Percentiles rank a stretch among this genome's conserved stretches.
phyloP scores from a whole-genome alignment of 2,329 filamentous ascomycete species.

The Orbilia brochopaga region DNA sequence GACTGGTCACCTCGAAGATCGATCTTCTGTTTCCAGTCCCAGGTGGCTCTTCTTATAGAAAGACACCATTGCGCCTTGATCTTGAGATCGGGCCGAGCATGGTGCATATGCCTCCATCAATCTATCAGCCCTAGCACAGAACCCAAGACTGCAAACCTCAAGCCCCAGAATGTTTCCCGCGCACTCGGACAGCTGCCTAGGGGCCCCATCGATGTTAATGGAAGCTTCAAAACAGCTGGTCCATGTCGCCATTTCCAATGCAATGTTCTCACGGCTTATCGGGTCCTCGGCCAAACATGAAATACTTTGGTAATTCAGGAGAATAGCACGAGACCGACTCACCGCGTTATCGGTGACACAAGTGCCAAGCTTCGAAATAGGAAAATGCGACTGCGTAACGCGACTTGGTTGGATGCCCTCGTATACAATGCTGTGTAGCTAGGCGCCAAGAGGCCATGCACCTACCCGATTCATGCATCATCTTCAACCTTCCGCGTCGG shows the following conservation, averaged over 20 bases:
- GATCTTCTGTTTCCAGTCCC: conserved; percentile 8
- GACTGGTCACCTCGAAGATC: conserved; percentile 14
- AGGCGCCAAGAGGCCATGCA: conserved; percentile 38
- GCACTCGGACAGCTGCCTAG: conserved; percentile 42
- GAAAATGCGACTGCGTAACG: conserved; percentile 9
- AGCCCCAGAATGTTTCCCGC: conserved; percentile 10
- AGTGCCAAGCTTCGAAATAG: neutral
- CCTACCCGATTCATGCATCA: conserved; percentile 46
- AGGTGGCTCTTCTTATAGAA: conserved; percentile 29
- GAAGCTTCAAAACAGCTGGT: conserved; percentile 36
- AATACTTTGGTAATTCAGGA: too few species aligned
- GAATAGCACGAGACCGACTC: neutral
- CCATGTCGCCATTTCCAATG: conserved; percentile 13
- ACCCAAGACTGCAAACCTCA: conserved; percentile 9
- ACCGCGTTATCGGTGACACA: conserved; percentile 6
- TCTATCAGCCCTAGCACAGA: conserved; percentile 1
- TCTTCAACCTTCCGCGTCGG: conserved; percentile 46
- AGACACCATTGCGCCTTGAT: neutral
- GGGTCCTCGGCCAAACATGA: conserved; percentile 8
- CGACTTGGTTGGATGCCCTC: conserved; percentile 16
- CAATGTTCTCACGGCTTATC: conserved; percentile 34
- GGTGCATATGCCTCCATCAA: neutral
- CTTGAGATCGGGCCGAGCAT: conserved; percentile 2
- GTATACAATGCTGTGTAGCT: neutral
- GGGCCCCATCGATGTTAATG: conserved; percentile 40